phyloP scores from a whole-genome alignment of 805 yeast genomes.

The Lipomyces spencermartinsiae region DNA sequence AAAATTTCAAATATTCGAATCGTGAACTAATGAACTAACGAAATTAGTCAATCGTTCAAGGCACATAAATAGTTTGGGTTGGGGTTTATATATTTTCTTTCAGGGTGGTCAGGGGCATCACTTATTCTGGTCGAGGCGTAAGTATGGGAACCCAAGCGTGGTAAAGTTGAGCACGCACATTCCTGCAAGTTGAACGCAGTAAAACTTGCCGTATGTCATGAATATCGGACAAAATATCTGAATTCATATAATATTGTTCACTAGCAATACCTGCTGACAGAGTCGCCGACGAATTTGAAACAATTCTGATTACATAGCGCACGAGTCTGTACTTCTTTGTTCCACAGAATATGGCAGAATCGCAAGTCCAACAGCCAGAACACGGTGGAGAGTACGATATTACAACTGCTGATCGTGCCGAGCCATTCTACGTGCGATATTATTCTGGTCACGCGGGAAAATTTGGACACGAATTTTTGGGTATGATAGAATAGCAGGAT shows the following conservation, averaged over 20 bases:
- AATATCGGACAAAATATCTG: no score
- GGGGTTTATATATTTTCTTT: neutral
- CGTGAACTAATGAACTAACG: neutral
- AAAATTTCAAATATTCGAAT: neutral
- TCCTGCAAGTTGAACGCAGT: no score
- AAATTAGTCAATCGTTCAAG: no score
- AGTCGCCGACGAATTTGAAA: neutral
- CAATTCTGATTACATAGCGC: neutral
- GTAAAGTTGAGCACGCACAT: neutral
- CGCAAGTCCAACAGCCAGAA: neutral
- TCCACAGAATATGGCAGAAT: neutral
- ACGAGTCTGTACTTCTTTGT: neutral
- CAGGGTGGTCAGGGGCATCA: neutral
- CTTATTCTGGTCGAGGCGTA: neutral
- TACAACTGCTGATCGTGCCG: constrained; percentile 30
- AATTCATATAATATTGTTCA: neutral
- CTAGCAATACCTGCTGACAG: neutral
- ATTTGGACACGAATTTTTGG: constrained; percentile 56
- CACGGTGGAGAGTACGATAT: constrained; percentile 23
- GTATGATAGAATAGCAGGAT: constrained; percentile 34
- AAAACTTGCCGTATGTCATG: neutral
- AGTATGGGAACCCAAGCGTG: neutral
- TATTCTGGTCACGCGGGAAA: constrained; percentile 55
- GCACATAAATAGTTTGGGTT: neutral
- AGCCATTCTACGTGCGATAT: constrained; percentile 51